Conservation (phyloP, 2,329 filamentous ascomycete species). For the Penicillium hordei region DNA sequence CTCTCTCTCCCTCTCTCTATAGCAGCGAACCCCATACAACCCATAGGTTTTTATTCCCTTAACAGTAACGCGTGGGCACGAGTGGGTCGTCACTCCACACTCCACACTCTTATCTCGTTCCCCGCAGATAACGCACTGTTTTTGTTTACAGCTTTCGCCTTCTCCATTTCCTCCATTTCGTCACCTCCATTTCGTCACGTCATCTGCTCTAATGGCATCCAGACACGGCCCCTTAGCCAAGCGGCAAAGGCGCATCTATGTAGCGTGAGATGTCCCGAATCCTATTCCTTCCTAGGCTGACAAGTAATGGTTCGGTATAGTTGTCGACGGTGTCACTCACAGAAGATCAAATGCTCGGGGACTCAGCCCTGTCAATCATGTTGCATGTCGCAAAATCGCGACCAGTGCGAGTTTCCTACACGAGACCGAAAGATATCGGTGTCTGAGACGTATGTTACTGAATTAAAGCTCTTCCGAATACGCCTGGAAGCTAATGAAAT, state of each 20-base stretch:
- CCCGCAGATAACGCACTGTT: not conserved
- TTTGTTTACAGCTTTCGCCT: not conserved
- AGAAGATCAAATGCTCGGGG: slow-evolving; percentile 43
- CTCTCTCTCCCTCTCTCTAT: too few relatives aligned
- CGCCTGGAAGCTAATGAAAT: not conserved
- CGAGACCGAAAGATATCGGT: not conserved
- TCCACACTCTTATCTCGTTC: not conserved
- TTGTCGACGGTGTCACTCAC: slow-evolving; percentile 38
- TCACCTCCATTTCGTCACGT: too few relatives aligned
- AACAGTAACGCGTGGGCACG: too few relatives aligned
- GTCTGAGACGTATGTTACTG: not conserved
- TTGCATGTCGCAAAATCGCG: slow-evolving; percentile 20
- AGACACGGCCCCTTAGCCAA: not conserved
- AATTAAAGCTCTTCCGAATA: not conserved
- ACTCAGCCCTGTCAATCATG: slow-evolving; percentile 37
- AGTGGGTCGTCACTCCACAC: too few relatives aligned
- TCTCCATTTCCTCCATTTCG: not conserved
- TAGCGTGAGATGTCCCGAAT: not conserved
- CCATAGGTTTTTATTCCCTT: too few relatives aligned
- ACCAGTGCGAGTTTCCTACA: not conserved
- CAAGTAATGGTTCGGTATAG: not conserved
- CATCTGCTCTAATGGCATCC: not conserved
- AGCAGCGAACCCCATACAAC: too few relatives aligned
- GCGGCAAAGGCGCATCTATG: not conserved
- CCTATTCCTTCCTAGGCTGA: not conserved